Evolutionary conservation across 352 stramenopile genomes (phyloP).

Genomic region (Aphanomyces stellatus): DNA sequence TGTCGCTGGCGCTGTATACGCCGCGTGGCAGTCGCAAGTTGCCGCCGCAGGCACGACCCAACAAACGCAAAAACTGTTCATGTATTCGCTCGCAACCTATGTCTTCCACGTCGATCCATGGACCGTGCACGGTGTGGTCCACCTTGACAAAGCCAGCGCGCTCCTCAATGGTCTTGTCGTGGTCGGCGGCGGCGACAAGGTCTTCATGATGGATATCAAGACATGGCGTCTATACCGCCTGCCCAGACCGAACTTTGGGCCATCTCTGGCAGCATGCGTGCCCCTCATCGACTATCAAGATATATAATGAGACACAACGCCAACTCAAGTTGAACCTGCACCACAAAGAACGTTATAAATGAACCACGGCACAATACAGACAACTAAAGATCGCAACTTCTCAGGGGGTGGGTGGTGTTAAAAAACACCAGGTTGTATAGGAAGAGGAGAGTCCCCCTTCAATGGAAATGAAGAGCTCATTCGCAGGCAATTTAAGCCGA

Average conservation of each 20-base stretch:
- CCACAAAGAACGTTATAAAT: no score
- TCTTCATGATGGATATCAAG: slow-evolving; percentile 6
- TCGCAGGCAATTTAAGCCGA: slow-evolving; percentile 48
- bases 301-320: no score
- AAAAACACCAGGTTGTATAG: slow-evolving; percentile 62
- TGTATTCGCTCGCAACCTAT: not conserved
- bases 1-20: not conserved
- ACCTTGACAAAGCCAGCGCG: not conserved
- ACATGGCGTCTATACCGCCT: not conserved
- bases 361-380: no score
- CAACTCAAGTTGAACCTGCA: no score
- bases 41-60: not conserved
- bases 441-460: not conserved
- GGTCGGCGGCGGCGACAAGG: not conserved
- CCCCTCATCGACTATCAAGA: no score
- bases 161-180: not conserved
- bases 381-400: slow-evolving; percentile 15
- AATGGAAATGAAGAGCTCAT: not conserved
- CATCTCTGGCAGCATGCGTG: not conserved
- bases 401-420: slow-evolving; percentile 53
- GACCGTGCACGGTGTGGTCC: not conserved
- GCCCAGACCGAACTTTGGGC: not conserved
- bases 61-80: not conserved
- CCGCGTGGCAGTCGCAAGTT: no score
- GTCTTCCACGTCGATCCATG: not conserved